These are phyloP conservation scores for Exobasidium cylindrosporum DNA, from an alignment of 1,284 basidiomycete genomes.

Conservation along the genomic window DNA sequence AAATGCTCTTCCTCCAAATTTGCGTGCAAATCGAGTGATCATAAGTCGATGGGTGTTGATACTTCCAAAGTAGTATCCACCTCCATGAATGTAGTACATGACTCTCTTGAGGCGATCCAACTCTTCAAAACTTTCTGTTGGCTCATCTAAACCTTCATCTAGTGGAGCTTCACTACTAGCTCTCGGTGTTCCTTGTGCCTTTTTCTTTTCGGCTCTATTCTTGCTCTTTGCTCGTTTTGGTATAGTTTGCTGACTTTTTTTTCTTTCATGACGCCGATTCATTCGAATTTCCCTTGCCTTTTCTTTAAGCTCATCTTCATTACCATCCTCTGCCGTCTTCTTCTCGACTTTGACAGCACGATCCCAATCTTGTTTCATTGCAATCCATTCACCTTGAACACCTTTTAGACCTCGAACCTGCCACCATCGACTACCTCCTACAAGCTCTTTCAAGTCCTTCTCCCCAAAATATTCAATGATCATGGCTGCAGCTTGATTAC, in stretches of 20 bases:
- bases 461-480: conserved; percentile 82
- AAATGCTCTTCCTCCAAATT: conserved; percentile 57
- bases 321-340: not conserved
- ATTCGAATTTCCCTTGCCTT: conserved; percentile 21
- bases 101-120: conserved; percentile 44
- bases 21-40: conserved; percentile 56
- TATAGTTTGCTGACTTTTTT: not conserved
- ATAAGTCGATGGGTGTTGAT: conserved; percentile 60
- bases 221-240: conserved; percentile 16
- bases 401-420: conserved; percentile 63
- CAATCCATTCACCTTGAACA: conserved; percentile 86
- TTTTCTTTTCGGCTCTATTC: conserved; percentile 7
- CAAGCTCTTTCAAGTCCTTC: conserved; percentile 69
- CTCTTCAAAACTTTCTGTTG: conserved; percentile 30
- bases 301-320: conserved; percentile 6
- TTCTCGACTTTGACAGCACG: conserved; percentile 46
- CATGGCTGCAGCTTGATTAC: conserved; percentile 72
- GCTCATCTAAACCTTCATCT: conserved; percentile 3
- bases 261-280: conserved; percentile 22
- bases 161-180: conserved; percentile 2
- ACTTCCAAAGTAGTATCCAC: conserved; percentile 60
- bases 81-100: conserved; percentile 50
- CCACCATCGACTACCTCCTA: conserved; percentile 96
- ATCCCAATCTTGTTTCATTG: conserved; percentile 58
- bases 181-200: conserved; percentile 14